Conservation (phyloP, 305 asterid species). For the Fraxinus baroniana region DNA sequence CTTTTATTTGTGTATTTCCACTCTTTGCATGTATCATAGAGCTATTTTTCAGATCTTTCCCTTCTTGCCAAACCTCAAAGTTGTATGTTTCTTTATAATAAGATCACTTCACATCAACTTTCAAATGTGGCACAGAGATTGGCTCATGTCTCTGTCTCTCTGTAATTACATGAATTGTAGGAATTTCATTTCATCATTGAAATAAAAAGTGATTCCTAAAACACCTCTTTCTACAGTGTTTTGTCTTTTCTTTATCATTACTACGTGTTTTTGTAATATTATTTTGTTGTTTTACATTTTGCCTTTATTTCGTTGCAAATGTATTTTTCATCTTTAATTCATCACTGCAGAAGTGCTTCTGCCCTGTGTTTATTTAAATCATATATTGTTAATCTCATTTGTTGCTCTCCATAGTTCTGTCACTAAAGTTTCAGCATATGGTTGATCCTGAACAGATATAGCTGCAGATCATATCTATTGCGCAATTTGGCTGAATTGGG, state of each 20-base stretch:
- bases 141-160: neutral
- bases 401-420: neutral
- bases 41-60: neutral
- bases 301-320: neutral
- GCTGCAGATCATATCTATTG: slow-evolving; percentile 59
- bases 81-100: neutral
- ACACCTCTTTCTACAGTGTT: neutral
- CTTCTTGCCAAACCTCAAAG: neutral
- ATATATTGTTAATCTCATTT: neutral
- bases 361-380: neutral
- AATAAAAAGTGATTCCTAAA: neutral
- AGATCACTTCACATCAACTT: neutral
- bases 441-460: slow-evolving; percentile 48
- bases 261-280: neutral
- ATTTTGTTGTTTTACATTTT: slow-evolving; percentile 4
- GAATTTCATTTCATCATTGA: neutral
- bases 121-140: neutral
- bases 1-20: neutral
- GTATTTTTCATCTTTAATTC: neutral
- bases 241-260: neutral
- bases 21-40: neutral
- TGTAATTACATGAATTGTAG: neutral
- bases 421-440: neutral
- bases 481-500: slow-evolving; percentile 70
- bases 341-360: neutral